A percentile compares a stretch with the other conserved stretches of the same genome.
These are phyloP conservation scores for Spirogloea muscicola DNA, from an alignment of 139 green algal species.

Conservation along the genomic window DNA sequence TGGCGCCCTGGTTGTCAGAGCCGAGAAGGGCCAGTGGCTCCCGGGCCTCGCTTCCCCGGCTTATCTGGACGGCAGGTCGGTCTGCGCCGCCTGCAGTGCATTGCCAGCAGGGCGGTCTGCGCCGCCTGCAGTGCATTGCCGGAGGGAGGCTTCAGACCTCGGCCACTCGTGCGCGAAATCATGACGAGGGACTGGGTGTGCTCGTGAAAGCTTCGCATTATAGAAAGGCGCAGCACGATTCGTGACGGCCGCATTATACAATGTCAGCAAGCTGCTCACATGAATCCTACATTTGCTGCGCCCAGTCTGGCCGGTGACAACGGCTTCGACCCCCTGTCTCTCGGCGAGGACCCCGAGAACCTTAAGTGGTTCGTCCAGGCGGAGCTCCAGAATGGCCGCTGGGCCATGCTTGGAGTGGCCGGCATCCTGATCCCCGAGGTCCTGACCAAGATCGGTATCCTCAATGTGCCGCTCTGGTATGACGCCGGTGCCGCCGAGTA, in stretches of 20 bases:
- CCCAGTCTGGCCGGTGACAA: slow-evolving; percentile 61
- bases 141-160: too few relatives aligned
- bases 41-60: slow-evolving; percentile 27
- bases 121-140: too few relatives aligned
- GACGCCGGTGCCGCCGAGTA: slow-evolving; percentile 57
- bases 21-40: slow-evolving; percentile 39
- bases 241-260: too few relatives aligned
- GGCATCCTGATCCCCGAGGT: slow-evolving; percentile 77
- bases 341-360: slow-evolving; percentile 59
- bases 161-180: too few relatives aligned
- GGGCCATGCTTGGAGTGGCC: slow-evolving; percentile 84
- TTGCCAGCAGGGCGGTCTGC: too few relatives aligned
- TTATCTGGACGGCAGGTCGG: slow-evolving; percentile 46
- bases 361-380: slow-evolving; percentile 57
- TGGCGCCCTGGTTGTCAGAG: slow-evolving; percentile 11
- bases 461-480: slow-evolving; percentile 34
- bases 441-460: slow-evolving; percentile 21
- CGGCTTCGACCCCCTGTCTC: slow-evolving; percentile 86
- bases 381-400: slow-evolving; percentile 71
- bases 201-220: too few relatives aligned
- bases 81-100: too few relatives aligned
- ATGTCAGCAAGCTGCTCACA: too few relatives aligned
- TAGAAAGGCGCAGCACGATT: too few relatives aligned
- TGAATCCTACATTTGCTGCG: too few relatives aligned
- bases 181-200: too few relatives aligned